Base-by-base conservation (phyloP, 106 monocot species). In the Platanthera guangdongensis region DNA sequence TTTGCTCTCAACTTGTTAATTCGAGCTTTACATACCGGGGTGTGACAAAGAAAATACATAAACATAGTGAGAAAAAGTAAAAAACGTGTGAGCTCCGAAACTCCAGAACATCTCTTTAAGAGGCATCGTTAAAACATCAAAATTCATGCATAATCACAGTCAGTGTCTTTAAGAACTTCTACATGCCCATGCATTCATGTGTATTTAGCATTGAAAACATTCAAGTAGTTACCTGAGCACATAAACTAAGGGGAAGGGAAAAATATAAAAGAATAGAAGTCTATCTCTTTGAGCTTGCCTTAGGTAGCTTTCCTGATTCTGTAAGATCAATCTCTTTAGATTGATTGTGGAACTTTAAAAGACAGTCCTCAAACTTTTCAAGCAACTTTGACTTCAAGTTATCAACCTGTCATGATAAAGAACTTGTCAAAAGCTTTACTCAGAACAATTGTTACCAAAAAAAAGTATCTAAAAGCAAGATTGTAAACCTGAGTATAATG, bases 291-390 rank as follows among this genome's bases (percentile, higher is more conserved):
- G 14, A 46, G 6, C 21, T 68, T 76, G 67, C 62, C 59, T 52
- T n/a, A 59, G 79, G 22, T 49, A 72, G 22, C 51, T 22, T 51
- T 19, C 51, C 72, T 50, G 69, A 60, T 51, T 55, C 68, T 69
- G 74, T 57, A 50, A 73, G 49, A 51, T 53, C 77, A 18, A 80
- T 68, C 50, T 79, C 82, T 49, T 73, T 76, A 77, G 80, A 81
- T 73, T 92, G 82, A 80, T 84, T 78, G 46, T 84, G 73, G 71
- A 86, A 76, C 76, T 84, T 84, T 65, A 81, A 74, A 25, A 92
- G 82, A 67, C 75, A 88, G 51, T 92, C 92, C 80, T 92, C 92
- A 62, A 92, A 77, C 80, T 88, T 92, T 63, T 92, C 82, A 60
- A 92, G 86, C 52, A 92, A 81, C 47, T 80, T 92, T 67, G 82